Percentiles rank a stretch among this genome's conserved stretches.
phyloP scores from a whole-genome alignment of 192 early-diverging fungal genomes.

The Coemansia sp. region DNA sequence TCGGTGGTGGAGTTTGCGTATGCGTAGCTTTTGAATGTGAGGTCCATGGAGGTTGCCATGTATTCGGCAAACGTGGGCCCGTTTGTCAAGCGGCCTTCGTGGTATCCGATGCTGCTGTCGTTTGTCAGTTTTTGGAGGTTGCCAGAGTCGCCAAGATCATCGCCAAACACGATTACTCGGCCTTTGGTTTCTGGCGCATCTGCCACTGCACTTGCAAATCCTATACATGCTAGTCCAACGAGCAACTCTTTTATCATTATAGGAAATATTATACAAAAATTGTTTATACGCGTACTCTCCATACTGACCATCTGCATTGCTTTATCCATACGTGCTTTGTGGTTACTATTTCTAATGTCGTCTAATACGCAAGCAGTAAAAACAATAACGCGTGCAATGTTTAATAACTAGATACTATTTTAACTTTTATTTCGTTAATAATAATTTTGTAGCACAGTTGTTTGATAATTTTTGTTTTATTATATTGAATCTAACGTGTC shows the following conservation, averaged over 20 bases:
- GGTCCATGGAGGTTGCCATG: constrained; percentile 22
- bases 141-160: constrained; percentile 27
- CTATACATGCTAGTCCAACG: background rate
- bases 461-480: too few relatives aligned
- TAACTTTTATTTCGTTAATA: too few relatives aligned
- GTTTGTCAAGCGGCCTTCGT: constrained; percentile 21
- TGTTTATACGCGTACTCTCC: background rate
- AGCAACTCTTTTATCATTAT: background rate
- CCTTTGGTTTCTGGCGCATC: constrained; percentile 5
- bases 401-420: too few relatives aligned
- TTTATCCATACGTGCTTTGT: too few relatives aligned
- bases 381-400: too few relatives aligned
- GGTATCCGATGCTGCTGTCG: constrained; percentile 25
- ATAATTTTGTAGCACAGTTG: too few relatives aligned
- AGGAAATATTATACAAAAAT: background rate
- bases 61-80: constrained; percentile 31
- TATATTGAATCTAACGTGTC: too few relatives aligned
- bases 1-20: constrained; percentile 13
- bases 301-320: too few relatives aligned
- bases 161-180: constrained; percentile 22
- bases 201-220: background rate
- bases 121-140: constrained; percentile 20
- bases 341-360: too few relatives aligned
- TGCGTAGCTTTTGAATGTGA: constrained; percentile 10
- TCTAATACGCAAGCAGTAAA: too few relatives aligned